These are phyloP conservation scores for Flaveria robusta DNA, from an alignment of 129 eudicot genomes.

Conservation along the genomic window DNA sequence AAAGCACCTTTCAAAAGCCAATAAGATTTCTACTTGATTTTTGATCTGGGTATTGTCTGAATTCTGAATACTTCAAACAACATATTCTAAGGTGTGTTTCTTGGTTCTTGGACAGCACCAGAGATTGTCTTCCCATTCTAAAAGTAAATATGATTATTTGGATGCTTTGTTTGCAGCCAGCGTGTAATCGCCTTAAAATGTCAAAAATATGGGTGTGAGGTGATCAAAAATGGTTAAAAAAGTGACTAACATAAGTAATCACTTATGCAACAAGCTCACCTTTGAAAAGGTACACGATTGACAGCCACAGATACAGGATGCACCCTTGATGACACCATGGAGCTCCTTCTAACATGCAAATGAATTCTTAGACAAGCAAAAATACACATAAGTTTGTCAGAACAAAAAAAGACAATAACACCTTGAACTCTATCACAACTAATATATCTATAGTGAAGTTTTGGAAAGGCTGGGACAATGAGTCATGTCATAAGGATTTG, in stretches of 20 bases:
- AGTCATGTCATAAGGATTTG: background rate
- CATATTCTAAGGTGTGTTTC: constrained; percentile 54
- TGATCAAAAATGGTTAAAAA: background rate
- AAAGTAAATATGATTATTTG: constrained; percentile 62
- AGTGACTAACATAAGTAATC: too few relatives aligned
- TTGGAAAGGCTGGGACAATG: too few relatives aligned
- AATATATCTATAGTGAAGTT: too few relatives aligned
- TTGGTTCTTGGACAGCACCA: constrained; percentile 59
- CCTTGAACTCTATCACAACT: too few relatives aligned
- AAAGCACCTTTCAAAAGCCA: constrained; percentile 47
- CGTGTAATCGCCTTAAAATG: constrained; percentile 53
- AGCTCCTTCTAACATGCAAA: too few relatives aligned
- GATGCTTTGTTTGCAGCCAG: constrained; percentile 61
- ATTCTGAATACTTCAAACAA: constrained; percentile 44
- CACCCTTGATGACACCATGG: too few relatives aligned
- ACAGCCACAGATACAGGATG: too few relatives aligned
- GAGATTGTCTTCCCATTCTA: constrained; percentile 58
- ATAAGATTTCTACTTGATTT: constrained; percentile 52
- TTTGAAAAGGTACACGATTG: too few relatives aligned
- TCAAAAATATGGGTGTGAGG: constrained; percentile 19
- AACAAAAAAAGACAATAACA: too few relatives aligned
- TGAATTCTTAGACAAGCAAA: too few relatives aligned
- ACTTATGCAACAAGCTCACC: too few relatives aligned
- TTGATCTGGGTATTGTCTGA: constrained; percentile 55
- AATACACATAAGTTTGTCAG: too few relatives aligned